Evolutionary conservation across 2,329 filamentous ascomycete genomes (phyloP), one percentile per base, ranked within the genome.

Genomic region (Sporothrix globosa): DNA sequence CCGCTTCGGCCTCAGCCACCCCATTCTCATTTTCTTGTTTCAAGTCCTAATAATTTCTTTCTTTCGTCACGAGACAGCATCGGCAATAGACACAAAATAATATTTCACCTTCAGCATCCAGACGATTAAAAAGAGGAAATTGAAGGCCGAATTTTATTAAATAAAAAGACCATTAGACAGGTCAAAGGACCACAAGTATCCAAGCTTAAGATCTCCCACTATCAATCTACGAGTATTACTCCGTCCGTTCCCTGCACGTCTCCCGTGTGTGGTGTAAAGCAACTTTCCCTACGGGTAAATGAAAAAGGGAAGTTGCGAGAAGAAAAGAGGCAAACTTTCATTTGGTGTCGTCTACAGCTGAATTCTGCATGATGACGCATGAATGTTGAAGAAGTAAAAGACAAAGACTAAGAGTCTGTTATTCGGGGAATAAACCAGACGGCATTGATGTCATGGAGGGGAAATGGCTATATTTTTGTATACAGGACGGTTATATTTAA

Each of bases 241-340:
- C 34, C 30, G 30, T 34, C 30, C 34, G 34, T 34, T 4, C 5
- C 34, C 34, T 34, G 46, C 27, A 27, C 27, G 27, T 66, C 11
- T 66, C 27, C 24, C 46, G 63, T 52, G 24, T 53, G 61, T 48
- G 61, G 61, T 21, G 58, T 24, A 17, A 14, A 54, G 21, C 21
- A 54, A 21, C 17, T 48, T 48, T 39, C 11, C 14, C 19, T 24
- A 30, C 46, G 48, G 63, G 46, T 41, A 66, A 53, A 53, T 53
- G 46, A 39, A 19, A 5, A 48, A 39, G 27, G 19, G 13, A 58
- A 21, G 34, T 6, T 34, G 34, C 34, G 9, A 6, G 19, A 19
- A 61, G 58, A 61, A 39, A 39, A 11, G 6, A 34, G 54, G 30
- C 17, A 11, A 11, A 5, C 21, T 53, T 17, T 24, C 30, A 39